These are phyloP conservation scores for Backusella macrospora DNA, from an alignment of 192 early-diverging fungal genomes.

Conservation along the genomic window DNA sequence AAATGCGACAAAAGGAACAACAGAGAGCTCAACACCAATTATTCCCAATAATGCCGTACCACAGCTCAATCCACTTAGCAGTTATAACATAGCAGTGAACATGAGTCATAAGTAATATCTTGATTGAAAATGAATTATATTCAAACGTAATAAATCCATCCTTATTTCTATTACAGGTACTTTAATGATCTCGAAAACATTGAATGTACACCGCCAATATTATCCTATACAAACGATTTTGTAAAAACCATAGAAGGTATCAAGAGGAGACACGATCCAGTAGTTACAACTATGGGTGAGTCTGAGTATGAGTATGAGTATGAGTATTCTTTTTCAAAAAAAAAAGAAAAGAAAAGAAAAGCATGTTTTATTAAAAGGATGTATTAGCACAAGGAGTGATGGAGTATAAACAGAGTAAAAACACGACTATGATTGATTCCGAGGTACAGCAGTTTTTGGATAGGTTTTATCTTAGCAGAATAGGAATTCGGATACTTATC, in stretches of 20 bases:
- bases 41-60: conserved; percentile 47
- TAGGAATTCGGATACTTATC: conserved; percentile 96
- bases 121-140: not conserved
- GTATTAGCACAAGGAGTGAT: conserved; percentile 83
- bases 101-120: conserved; percentile 51
- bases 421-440: conserved; percentile 55
- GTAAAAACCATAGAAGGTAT: conserved; percentile 88
- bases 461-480: conserved; percentile 94
- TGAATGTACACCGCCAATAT: conserved; percentile 67
- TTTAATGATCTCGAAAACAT: conserved; percentile 56
- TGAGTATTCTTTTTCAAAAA: not conserved
- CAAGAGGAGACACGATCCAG: conserved; percentile 90
- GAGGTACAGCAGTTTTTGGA: conserved; percentile 90
- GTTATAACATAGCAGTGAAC: conserved; percentile 25
- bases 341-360: not conserved
- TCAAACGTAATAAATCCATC: not conserved
- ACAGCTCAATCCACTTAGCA: conserved; percentile 10
- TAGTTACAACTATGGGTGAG: conserved; percentile 80
- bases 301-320: not conserved
- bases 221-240: conserved; percentile 81
- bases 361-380: no score
- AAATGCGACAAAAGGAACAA: not conserved
- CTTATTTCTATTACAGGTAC: not conserved
- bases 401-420: conserved; percentile 77
- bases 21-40: conserved; percentile 39